Evolutionary conservation across 2,329 filamentous ascomycete species (phyloP), one percentile per base, ranked within the genome.

Genomic region (Monosporascus sp.): DNA sequence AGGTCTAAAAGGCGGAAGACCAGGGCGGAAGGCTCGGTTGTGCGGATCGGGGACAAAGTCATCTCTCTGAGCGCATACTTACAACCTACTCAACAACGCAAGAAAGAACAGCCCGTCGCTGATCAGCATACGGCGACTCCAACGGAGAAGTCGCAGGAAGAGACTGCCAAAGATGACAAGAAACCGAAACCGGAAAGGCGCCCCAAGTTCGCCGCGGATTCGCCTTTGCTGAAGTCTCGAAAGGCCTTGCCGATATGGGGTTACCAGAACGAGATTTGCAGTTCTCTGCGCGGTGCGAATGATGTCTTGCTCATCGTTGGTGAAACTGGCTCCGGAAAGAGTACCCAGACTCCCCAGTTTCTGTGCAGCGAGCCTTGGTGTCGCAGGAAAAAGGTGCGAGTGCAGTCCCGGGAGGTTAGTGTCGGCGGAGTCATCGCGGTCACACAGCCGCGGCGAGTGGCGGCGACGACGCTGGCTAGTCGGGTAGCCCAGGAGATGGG

Each of bases 311-410:
- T 99, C 0, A 75, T 99, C 15, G 87, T 94, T 2, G 93, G 93
- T 74, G 93, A 97, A 70, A 99, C 94, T 0, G 94, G 94, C 68
- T 96, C 90, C 15, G 94, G 94, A 67, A 99, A 99, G 73, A 95
- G 89, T 74, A 99, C 94, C 0, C 94, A 99, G 71, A 86, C 97
- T 0, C 93, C 94, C 0, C 94, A 97, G 65, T 97, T 96, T 57
- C 75, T 99, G 7, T 82, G 87, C 46, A 71, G 75, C 25, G 89
- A 97, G 65, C 72, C 82, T 7, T 97, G 92, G 91, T 96, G 91
- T 68, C 77, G 75, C 51, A 80, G 77, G 37, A 77, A 77, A 53
- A 82, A 71, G 53, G 78, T 83, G 46, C 80, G 74, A 49, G 60
- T 86, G 1, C 56, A 65, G 27, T 63, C 65, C 3, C 65, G 75